Evolutionary conservation across 2,329 filamentous ascomycete genomes (phyloP).

Genomic region (Didymella glomerata): DNA sequence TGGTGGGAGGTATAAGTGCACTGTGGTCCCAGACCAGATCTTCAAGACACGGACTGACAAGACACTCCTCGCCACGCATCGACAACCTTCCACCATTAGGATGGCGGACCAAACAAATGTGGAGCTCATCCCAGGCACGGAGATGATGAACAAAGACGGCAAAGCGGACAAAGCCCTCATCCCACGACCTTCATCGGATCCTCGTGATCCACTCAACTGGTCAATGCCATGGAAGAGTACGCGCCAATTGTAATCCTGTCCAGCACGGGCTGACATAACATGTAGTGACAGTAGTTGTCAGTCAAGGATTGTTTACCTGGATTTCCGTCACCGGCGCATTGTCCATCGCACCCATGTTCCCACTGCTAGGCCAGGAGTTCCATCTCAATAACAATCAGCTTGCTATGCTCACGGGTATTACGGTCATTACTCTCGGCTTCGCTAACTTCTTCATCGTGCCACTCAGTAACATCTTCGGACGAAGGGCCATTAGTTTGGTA

Average conservation of each 20-base stretch:
- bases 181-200: conserved; percentile 45
- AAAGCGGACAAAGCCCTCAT: conserved; percentile 37
- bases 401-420: conserved; percentile 54
- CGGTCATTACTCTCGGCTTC: conserved; percentile 56
- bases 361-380: conserved; percentile 53
- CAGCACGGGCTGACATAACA: neutral
- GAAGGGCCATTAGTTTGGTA: conserved; percentile 52
- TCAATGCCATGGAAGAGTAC: conserved; percentile 46
- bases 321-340: conserved; percentile 55
- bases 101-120: conserved; percentile 28
- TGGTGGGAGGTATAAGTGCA: neutral
- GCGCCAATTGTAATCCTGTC: conserved; percentile 13
- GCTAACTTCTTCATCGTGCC: conserved; percentile 58
- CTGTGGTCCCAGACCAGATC: no score
- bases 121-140: conserved; percentile 43
- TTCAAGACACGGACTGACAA: neutral
- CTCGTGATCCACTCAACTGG: conserved; percentile 52
- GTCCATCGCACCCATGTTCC: conserved; percentile 56
- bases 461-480: conserved; percentile 56
- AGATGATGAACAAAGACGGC: conserved; percentile 37
- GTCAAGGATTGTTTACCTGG: conserved; percentile 54
- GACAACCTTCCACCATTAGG: neutral
- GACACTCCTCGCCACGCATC: neutral
- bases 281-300: conserved; percentile 48
- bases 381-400: conserved; percentile 53